Conservation (phyloP, 2,329 filamentous ascomycete species). For the Paracoccidioides brasiliensis region DNA sequence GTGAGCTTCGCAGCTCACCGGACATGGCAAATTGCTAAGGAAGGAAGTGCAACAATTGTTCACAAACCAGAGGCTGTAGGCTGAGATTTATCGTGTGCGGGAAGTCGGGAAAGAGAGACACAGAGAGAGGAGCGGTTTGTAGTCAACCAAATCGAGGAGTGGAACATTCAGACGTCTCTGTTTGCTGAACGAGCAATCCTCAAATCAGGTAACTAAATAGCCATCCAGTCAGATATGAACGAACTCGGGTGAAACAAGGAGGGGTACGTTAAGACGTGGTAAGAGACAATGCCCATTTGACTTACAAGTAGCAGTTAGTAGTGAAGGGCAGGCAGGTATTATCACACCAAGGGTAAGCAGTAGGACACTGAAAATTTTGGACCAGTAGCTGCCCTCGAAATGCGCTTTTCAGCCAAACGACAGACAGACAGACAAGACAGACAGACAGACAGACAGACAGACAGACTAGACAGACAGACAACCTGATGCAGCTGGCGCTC, state of each 20-base stretch:
- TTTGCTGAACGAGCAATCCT: neutral
- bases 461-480: neutral
- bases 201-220: neutral
- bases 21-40: conserved; percentile 10
- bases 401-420: neutral
- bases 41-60: neutral
- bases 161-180: conserved; percentile 2
- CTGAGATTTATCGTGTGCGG: neutral
- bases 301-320: neutral
- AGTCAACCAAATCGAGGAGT: neutral
- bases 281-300: neutral
- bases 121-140: neutral
- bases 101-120: neutral
- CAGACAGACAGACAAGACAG: neutral
- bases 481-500: neutral
- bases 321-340: neutral
- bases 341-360: neutral
- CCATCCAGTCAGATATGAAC: neutral
- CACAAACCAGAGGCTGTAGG: neutral
- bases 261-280: neutral
- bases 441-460: neutral
- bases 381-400: neutral
- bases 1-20: conserved; percentile 7
- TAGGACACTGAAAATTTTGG: too few relatives aligned
- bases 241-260: neutral